Evolutionary conservation across 495 filamentous ascomycete species (phyloP).

Genomic region (Endocarpon pusillum): DNA sequence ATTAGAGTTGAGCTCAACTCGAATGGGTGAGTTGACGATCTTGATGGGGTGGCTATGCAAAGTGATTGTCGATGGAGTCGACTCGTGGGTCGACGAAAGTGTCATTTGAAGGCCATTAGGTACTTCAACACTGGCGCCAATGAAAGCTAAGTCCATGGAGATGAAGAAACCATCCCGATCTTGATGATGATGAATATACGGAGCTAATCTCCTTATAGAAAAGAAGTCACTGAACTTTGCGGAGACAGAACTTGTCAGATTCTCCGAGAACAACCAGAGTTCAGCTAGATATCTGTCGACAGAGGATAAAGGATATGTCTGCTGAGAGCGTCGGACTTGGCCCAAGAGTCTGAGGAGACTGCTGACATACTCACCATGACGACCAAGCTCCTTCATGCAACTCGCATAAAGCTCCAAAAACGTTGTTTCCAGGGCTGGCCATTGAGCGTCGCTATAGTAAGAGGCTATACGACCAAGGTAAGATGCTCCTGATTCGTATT

Average conservation of each 20-base stretch:
- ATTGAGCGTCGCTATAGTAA: conserved; percentile 64
- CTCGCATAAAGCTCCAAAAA: conserved; percentile 75
- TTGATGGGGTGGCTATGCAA: too few species aligned
- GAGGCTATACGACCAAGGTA: conserved; percentile 71
- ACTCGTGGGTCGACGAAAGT: too few species aligned
- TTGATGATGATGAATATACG: neutral
- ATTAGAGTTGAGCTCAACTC: too few species aligned
- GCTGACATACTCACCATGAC: conserved; percentile 63
- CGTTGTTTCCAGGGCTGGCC: conserved; percentile 61
- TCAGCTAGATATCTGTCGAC: too few species aligned
- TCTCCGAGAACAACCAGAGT: too few species aligned
- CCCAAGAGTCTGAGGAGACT: conserved; percentile 53
- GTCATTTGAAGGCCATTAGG: too few species aligned
- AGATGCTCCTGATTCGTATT: conserved; percentile 56
- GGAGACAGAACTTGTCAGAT: too few species aligned
- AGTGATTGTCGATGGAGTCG: too few species aligned
- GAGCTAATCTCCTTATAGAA: neutral
- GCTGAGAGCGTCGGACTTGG: conserved; percentile 10
- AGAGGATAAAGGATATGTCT: too few species aligned
- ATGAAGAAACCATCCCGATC: neutral
- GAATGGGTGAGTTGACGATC: too few species aligned
- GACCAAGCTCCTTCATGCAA: conserved; percentile 61
- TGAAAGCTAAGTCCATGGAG: too few species aligned
- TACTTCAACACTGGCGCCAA: too few species aligned
- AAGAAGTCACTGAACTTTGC: neutral